phyloP scores from a whole-genome alignment of 2,329 filamentous ascomycete species.

The Calonectria pseudoturangicola region DNA sequence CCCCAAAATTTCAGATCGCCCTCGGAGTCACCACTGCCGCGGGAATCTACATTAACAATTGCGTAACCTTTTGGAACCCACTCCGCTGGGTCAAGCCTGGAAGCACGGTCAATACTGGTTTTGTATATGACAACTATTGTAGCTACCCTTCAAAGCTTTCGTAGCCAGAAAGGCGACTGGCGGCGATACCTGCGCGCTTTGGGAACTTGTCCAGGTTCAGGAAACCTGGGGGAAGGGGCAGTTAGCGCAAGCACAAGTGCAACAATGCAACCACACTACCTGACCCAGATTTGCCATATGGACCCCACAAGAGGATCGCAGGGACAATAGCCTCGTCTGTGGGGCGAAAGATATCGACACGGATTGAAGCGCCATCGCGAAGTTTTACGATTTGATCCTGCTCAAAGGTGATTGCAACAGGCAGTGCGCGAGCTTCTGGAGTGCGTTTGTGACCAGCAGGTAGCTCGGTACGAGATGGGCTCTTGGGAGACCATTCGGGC shows the following conservation, averaged over 20 bases:
- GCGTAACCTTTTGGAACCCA: slow-evolving; percentile 15
- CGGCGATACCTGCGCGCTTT: neutral
- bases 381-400: slow-evolving; percentile 1
- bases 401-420: neutral
- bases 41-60: slow-evolving; percentile 1
- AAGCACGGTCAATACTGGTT: neutral
- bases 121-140: no score
- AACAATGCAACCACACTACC: neutral
- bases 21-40: neutral
- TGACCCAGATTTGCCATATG: slow-evolving; percentile 21
- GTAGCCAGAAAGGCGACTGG: neutral
- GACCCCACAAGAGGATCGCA: slow-evolving; percentile 5
- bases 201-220: slow-evolving; percentile 18
- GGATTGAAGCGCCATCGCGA: slow-evolving; percentile 6
- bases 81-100: neutral
- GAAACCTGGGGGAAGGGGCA: neutral
- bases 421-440: neutral
- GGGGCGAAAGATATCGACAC: slow-evolving; percentile 13
- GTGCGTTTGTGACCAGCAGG: neutral
- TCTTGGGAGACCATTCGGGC: neutral
- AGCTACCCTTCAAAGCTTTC: slow-evolving; percentile 6
- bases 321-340: neutral
- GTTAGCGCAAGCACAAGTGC: neutral
- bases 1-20: neutral
- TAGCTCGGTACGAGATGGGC: neutral